phyloP scores from a whole-genome alignment of 1,284 basidiomycete species.

The Singerocomus inundabilis region DNA sequence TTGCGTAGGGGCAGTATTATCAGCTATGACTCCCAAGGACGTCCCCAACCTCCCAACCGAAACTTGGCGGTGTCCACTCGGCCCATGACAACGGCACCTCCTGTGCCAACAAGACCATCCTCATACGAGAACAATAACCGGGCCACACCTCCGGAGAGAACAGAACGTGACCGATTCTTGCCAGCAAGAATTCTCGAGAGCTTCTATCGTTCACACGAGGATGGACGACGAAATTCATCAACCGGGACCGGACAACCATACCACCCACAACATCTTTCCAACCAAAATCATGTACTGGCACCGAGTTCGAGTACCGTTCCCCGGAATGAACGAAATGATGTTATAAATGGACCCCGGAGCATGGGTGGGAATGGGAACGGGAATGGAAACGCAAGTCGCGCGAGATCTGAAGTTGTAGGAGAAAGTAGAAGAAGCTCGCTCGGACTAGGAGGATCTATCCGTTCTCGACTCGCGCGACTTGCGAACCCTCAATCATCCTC shows the following conservation, averaged over 20 bases:
- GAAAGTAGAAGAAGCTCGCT: conserved; percentile 20
- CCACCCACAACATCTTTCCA: background rate
- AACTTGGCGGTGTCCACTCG: conserved; percentile 11
- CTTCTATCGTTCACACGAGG: conserved; percentile 25
- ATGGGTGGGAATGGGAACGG: conserved; percentile 7
- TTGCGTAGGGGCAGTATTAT: conserved; percentile 14
- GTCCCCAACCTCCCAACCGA: conserved; percentile 13
- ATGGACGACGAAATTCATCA: conserved; percentile 20
- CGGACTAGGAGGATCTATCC: conserved; percentile 23
- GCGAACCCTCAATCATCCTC: conserved; percentile 19
- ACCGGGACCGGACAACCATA: conserved; percentile 10
- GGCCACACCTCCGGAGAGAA: conserved; percentile 16
- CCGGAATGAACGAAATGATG: conserved; percentile 10
- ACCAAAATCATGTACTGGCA: conserved; percentile 3
- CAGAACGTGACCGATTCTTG: conserved; percentile 27
- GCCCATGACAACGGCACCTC: conserved; percentile 7
- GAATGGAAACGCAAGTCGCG: conserved; percentile 13
- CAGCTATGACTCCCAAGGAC: conserved; percentile 10
- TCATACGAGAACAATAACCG: conserved; percentile 19
- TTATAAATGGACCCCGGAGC: conserved; percentile 5
- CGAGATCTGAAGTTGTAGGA: conserved; percentile 9
- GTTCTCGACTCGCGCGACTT: conserved; percentile 27
- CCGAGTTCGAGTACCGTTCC: conserved; percentile 1
- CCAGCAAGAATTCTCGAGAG: conserved; percentile 25
- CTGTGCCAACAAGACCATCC: conserved; percentile 11